Base-by-base conservation (phyloP, 371 early-diverging fungal species). In the Mucor piriformis region DNA sequence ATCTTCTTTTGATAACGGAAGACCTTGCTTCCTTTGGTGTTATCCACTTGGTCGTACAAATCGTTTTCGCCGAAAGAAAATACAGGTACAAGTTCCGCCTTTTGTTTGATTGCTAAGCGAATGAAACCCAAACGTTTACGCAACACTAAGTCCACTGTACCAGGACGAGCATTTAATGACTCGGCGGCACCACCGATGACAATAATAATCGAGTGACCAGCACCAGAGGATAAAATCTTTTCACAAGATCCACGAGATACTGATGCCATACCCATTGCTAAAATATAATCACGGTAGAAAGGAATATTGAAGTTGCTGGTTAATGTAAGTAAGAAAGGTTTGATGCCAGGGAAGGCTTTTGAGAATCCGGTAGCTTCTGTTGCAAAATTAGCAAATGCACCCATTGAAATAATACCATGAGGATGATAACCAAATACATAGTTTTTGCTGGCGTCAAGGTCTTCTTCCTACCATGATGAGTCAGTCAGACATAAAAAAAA, bases 11-110 rank as follows among this genome's bases (percentile, higher is more conserved):
- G 91, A 33, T 84, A 33, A n/a, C 68, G 50, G 32, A 79, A 82
- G 6, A 88, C 42, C 43, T 66, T 64, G 15, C 88, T 82, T 13
- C 79, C 82, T 21, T 72, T 35, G 37, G 64, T 49, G 50, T 83
- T 85, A 58, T 79, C 78, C 25, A 88, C 70, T 40, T 89, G 86
- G 46, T 83, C 82, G 58, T 86, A 93, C 12, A 93, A 60, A 32
- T 93, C 91, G 68, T 92, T 93, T 68, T 94, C 94, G 34, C 94
- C 94, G 80, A 94, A 92, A 0, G 84, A 81, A 61, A 88, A 85
- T 0, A 86, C 79, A 4, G 94, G 94, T 1, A 91, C 90, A 29
- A 93, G 61, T 11, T 80, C 76, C 10, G 90, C 88, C 2, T 81
- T 70, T 24, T 85, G 86, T 55, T 80, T 76, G 33, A 94, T 85